phyloP scores from a whole-genome alignment of 2,329 filamentous ascomycete species.

The Zasmidium cellare region DNA sequence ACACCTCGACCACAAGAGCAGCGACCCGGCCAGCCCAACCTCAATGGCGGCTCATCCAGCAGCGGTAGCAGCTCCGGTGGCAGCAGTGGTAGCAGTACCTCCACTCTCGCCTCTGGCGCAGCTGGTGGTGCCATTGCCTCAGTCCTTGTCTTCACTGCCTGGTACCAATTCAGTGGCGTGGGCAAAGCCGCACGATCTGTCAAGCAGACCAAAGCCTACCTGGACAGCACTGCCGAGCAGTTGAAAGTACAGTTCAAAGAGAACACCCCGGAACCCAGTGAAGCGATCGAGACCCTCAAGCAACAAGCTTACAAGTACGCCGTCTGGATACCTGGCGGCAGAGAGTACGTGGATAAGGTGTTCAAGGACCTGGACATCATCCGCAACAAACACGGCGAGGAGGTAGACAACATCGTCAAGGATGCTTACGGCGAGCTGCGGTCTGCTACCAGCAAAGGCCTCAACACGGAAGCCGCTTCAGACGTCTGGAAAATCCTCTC shows the following conservation, averaged over 20 bases:
- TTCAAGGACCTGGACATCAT: slow-evolving; percentile 72
- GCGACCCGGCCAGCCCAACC: too few relatives aligned
- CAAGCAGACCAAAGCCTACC: slow-evolving; percentile 57
- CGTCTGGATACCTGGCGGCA: slow-evolving; percentile 69
- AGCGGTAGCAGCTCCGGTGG: slow-evolving; percentile 5
- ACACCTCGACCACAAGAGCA: slow-evolving; percentile 3
- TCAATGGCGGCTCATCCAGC: neutral
- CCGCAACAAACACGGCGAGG: slow-evolving; percentile 65
- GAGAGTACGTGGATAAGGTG: slow-evolving; percentile 65
- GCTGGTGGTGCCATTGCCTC: slow-evolving; percentile 51
- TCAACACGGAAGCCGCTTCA: slow-evolving; percentile 63
- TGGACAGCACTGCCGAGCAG: slow-evolving; percentile 59
- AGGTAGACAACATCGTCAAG: slow-evolving; percentile 67
- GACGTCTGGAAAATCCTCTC: slow-evolving; percentile 64
- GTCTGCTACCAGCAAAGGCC: slow-evolving; percentile 55
- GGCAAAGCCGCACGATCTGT: slow-evolving; percentile 40
- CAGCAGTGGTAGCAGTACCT: slow-evolving; percentile 3
- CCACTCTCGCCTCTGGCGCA: neutral
- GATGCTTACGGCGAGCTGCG: slow-evolving; percentile 69
- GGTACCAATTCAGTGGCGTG: slow-evolving; percentile 55
- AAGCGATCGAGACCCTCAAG: slow-evolving; percentile 66
- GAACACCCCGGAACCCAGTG: slow-evolving; percentile 61
- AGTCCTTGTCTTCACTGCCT: slow-evolving; percentile 50
- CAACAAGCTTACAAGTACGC: slow-evolving; percentile 69
- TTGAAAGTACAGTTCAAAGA: slow-evolving; percentile 47